Conservation (phyloP, 306 rosid species). For the Gleditsia sinensis region DNA sequence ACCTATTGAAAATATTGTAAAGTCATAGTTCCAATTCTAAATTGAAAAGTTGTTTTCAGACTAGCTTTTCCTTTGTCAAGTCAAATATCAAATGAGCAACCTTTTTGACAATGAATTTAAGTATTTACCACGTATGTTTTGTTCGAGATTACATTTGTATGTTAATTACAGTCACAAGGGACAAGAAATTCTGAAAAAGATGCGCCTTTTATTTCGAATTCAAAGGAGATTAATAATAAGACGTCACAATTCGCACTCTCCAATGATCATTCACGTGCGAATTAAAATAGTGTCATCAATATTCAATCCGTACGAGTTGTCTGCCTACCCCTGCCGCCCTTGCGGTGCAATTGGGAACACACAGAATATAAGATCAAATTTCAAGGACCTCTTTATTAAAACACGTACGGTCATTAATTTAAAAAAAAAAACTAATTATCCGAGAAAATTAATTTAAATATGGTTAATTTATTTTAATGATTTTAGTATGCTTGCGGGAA, state of each 20-base stretch:
- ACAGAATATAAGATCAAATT: too few species aligned
- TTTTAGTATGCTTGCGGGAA: too few species aligned
- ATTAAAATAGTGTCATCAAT: conserved; percentile 53
- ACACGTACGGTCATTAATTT: conserved; percentile 4
- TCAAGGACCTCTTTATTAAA: conserved; percentile 7
- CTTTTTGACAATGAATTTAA: conserved; percentile 3
- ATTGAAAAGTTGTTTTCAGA: neutral
- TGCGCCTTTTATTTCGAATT: neutral
- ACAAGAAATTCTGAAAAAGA: neutral
- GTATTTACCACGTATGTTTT: neutral
- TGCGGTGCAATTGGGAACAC: too few species aligned
- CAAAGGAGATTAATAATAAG: neutral
- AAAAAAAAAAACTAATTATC: conserved; percentile 3
- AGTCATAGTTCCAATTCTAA: neutral
- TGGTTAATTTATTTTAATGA: conserved; percentile 44
- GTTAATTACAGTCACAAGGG: conserved; percentile 1
- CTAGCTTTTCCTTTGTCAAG: conserved; percentile 1
- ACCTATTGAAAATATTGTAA: neutral
- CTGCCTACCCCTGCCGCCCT: conserved; percentile 33
- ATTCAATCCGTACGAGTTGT: conserved; percentile 61
- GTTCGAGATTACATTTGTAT: neutral
- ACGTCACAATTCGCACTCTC: conserved; percentile 37
- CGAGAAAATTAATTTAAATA: conserved; percentile 8
- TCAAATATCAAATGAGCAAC: neutral
- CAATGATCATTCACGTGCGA: conserved; percentile 44